Percentiles rank a stretch among this genome's conserved stretches.
Conservation (phyloP, 108 stramenopile species). For the Conticribra weissflogii region DNA sequence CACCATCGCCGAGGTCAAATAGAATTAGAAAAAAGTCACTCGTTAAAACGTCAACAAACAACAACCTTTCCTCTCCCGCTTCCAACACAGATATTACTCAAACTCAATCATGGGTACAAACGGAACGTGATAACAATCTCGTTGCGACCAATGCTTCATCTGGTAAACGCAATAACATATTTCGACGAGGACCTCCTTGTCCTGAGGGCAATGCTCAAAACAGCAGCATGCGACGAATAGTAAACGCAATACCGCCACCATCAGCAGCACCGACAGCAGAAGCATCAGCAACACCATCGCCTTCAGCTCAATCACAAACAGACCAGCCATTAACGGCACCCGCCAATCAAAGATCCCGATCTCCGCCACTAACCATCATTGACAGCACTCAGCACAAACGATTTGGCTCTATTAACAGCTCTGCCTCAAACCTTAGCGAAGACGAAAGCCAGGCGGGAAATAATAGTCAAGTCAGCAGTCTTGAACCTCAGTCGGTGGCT, state of each 20-base stretch:
- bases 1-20: background rate
- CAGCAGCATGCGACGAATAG: background rate
- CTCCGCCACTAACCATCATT: too few relatives aligned
- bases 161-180: background rate
- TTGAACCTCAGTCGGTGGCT: conserved; percentile 4
- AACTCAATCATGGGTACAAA: background rate
- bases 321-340: background rate
- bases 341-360: too few relatives aligned
- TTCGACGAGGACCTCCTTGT: background rate
- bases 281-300: background rate
- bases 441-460: too few relatives aligned
- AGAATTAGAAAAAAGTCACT: background rate
- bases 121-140: background rate
- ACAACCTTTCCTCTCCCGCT: too few relatives aligned
- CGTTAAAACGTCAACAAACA: too few relatives aligned
- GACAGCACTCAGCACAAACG: too few relatives aligned
- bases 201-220: background rate
- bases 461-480: too few relatives aligned
- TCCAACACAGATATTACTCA: background rate
- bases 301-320: background rate
- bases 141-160: background rate
- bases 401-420: too few relatives aligned
- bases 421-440: too few relatives aligned
- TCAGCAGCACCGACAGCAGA: background rate
- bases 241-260: background rate